Percentiles rank a stretch among this genome's conserved stretches.
Conservation (phyloP, 108 stramenopile genomes). For the Stephanodiscus minutulus region DNA sequence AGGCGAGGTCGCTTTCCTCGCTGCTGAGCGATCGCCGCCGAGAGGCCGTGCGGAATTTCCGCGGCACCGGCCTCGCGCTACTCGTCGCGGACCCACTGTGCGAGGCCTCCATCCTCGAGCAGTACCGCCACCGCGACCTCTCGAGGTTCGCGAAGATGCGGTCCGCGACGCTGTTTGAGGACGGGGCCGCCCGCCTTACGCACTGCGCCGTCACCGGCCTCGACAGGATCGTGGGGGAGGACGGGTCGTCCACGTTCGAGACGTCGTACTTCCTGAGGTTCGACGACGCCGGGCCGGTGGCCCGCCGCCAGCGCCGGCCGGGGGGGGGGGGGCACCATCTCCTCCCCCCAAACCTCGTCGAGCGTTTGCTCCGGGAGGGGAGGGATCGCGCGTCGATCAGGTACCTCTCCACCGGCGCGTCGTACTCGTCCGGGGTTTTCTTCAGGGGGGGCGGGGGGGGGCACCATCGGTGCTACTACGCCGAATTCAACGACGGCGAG, state of each 20-base stretch:
- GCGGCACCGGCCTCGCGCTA: conserved; percentile 28
- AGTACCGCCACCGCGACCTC: background rate
- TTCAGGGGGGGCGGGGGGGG: background rate
- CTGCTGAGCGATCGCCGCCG: background rate
- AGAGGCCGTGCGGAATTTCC: conserved; percentile 8
- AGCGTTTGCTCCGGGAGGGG: conserved; percentile 24
- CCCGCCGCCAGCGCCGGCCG: conserved; percentile 9
- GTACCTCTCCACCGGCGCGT: conserved; percentile 70
- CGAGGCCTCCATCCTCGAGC: conserved; percentile 20
- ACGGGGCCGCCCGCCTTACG: conserved; percentile 13
- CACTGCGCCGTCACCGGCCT: conserved; percentile 24
- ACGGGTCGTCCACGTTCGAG: background rate
- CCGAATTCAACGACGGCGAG: conserved; percentile 69
- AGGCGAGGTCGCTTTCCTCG: background rate
- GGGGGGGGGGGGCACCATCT: background rate
- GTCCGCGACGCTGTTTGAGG: conserved; percentile 14
- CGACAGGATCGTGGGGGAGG: background rate
- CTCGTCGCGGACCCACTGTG: conserved; percentile 15
- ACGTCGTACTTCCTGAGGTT: conserved; percentile 41
- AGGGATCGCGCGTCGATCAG: conserved; percentile 22
- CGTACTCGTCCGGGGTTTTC: background rate
- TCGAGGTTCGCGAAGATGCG: background rate
- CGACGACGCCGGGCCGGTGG: conserved; percentile 20
- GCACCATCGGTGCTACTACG: conserved; percentile 61
- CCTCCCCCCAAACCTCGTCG: conserved; percentile 23